These are phyloP conservation scores for Aspergillus ostianus DNA, from an alignment of 495 filamentous ascomycete species.

Conservation along the genomic window DNA sequence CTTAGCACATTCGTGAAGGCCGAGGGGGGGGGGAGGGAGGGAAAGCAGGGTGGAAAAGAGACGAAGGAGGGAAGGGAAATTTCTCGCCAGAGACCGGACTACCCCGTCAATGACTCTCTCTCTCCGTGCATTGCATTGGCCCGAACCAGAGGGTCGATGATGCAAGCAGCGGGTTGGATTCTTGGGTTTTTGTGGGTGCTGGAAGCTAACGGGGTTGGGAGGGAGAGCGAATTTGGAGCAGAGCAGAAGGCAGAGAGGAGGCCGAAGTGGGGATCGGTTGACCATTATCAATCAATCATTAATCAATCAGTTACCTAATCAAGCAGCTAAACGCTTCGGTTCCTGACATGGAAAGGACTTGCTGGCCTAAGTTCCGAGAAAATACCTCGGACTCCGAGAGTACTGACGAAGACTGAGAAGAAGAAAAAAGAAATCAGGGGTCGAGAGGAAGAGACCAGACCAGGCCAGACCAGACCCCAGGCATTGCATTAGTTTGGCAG, in stretches of 20 bases:
- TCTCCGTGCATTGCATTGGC: background rate
- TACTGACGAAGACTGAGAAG: background rate
- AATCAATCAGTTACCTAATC: slow-evolving; percentile 16
- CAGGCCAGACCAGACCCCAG: background rate
- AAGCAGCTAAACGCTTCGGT: slow-evolving; percentile 1
- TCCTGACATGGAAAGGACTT: background rate
- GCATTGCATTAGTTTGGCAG: background rate
- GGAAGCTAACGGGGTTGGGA: background rate
- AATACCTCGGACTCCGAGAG: slow-evolving; percentile 8
- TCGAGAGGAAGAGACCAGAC: background rate
- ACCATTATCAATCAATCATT: slow-evolving; percentile 17
- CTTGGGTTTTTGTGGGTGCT: background rate
- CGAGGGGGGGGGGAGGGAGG: background rate
- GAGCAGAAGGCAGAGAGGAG: background rate
- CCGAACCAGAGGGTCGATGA: background rate
- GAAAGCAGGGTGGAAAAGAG: no score
- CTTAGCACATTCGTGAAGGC: no score
- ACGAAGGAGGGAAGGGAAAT: background rate
- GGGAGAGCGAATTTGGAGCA: background rate
- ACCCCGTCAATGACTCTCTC: background rate
- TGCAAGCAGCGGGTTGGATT: background rate
- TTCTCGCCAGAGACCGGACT: no score
- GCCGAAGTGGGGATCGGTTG: slow-evolving; percentile 2
- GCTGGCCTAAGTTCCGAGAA: slow-evolving; percentile 2
- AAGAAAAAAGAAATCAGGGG: background rate